Evolutionary conservation across 78 protist species (phyloP), one percentile per base, ranked within the genome.

Genomic region (Creolimax fragrantissima): DNA sequence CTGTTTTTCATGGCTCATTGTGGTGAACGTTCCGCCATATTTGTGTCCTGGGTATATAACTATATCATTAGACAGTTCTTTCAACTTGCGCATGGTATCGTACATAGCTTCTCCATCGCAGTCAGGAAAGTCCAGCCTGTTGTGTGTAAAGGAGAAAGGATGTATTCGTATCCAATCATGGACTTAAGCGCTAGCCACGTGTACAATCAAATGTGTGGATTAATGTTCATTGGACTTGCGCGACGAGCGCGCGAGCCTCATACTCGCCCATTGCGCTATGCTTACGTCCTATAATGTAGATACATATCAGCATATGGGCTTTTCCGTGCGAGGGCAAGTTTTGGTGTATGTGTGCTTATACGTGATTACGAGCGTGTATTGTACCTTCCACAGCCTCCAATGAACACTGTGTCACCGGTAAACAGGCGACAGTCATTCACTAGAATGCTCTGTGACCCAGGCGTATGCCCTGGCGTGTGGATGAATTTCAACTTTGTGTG

Each of bases 391-490:
- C 86, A 83, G 7, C 42, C 86, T 35, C 86, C 86, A 24, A 83
- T 83, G 1, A 83, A 83, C 5, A 83, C 86, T 41, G 86, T 83
- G 37, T 83, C 86, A 32, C 86, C 86, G 44, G 86, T 17, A 36
- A 83, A 41, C 86, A 83, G 7, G 7, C 86, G 86, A 35, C 86
- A 35, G 41, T 11, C 86, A 83, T 83, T 83, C 44, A 83, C 35
- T 32, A 83, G 86, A 11, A 83, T 83, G 86, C 86, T 39, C 86
- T 83, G 86, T 83, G 86, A 83, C 44, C 86, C 86, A 0, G 86
- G 86, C 44, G 86, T 83, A 11, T 83, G 86, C 7, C 86, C 86
- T 32, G 86, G 86, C 37, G 86, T 83, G 86, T 83, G 86, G 86
- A 83, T 83, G 86, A 83, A 83, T 11, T 24, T 6, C 35, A 83